Evolutionary conservation across 2,329 filamentous ascomycete species (phyloP).

Genomic region (Neoscytalidium dimidiatum): DNA sequence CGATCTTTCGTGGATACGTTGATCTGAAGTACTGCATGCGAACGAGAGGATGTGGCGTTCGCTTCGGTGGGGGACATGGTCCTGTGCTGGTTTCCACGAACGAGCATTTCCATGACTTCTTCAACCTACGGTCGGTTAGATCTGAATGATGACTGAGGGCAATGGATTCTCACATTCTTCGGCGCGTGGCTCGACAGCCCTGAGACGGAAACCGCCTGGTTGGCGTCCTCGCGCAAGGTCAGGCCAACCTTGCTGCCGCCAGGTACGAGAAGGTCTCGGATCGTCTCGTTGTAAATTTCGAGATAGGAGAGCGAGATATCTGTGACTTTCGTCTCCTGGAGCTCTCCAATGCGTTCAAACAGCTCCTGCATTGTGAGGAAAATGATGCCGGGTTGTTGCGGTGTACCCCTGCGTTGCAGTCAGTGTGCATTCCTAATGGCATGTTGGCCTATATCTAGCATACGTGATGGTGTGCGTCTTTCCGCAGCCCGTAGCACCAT

Average conservation of each 20-base stretch:
- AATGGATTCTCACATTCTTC: slow-evolving; percentile 64
- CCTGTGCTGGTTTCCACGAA: slow-evolving; percentile 88
- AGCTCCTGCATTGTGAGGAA: slow-evolving; percentile 99
- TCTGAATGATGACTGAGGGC: neutral
- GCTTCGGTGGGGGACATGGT: slow-evolving; percentile 97
- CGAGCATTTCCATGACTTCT: slow-evolving; percentile 99
- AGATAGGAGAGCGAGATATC: slow-evolving; percentile 93
- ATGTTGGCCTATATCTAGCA: slow-evolving; percentile 49
- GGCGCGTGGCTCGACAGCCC: slow-evolving; percentile 91
- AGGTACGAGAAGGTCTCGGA: slow-evolving; percentile 88
- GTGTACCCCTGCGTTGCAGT: slow-evolving; percentile 60
- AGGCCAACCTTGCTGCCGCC: slow-evolving; percentile 79
- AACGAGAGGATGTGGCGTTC: slow-evolving; percentile 95
- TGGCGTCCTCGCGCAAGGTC: slow-evolving; percentile 92
- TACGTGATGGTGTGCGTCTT: slow-evolving; percentile 92
- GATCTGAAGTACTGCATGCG: slow-evolving; percentile 95
- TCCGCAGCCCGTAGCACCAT: slow-evolving; percentile 95
- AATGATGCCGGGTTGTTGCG: slow-evolving; percentile 94
- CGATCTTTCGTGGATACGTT: slow-evolving; percentile 93
- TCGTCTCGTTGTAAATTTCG: slow-evolving; percentile 99
- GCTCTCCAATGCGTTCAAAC: slow-evolving; percentile 91
- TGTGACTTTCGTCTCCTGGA: slow-evolving; percentile 81
- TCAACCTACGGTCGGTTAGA: slow-evolving; percentile 51
- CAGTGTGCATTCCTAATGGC: slow-evolving; percentile 71
- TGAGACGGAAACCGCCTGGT: slow-evolving; percentile 87